Conservation (phyloP, 2,329 filamentous ascomycete species). For the Aschersonia sp. region DNA sequence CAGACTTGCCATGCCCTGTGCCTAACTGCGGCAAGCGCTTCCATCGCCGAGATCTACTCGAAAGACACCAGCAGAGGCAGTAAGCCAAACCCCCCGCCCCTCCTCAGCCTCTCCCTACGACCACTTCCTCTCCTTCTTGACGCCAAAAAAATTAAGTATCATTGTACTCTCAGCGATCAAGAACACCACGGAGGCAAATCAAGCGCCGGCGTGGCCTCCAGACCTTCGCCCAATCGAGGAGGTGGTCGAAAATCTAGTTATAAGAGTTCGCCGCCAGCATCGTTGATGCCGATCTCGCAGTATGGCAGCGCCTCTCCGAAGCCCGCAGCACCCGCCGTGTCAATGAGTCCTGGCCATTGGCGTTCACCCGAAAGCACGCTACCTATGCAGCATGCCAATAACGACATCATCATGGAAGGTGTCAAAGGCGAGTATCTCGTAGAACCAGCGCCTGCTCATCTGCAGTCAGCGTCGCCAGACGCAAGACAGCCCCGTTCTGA, state of each 20-base stretch:
- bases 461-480: conserved; percentile 7
- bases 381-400: conserved; percentile 5
- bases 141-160: not conserved
- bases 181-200: conserved; percentile 6
- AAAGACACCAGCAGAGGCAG: conserved; percentile 35
- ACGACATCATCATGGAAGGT: conserved; percentile 9
- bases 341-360: conserved; percentile 11
- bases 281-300: conserved; percentile 4
- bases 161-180: conserved; percentile 10
- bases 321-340: conserved; percentile 4
- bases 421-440: conserved; percentile 11
- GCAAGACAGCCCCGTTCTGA: conserved; percentile 2
- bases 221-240: conserved; percentile 1
- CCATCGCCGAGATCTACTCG: conserved; percentile 42
- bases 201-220: not conserved
- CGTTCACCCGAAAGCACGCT: conserved; percentile 4
- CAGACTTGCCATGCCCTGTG: conserved; percentile 34
- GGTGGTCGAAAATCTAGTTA: conserved; percentile 6
- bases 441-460: conserved; percentile 4
- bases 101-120: not conserved
- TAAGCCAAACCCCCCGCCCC: conserved; percentile 10
- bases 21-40: conserved; percentile 43
- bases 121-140: not conserved
- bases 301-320: conserved; percentile 4
- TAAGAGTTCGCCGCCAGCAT: conserved; percentile 6